A percentile compares a stretch with the other conserved stretches of the same genome.
Evolutionary conservation across 2,329 filamentous ascomycete species (phyloP).

Genomic region (Cladobotryum protrusum): DNA sequence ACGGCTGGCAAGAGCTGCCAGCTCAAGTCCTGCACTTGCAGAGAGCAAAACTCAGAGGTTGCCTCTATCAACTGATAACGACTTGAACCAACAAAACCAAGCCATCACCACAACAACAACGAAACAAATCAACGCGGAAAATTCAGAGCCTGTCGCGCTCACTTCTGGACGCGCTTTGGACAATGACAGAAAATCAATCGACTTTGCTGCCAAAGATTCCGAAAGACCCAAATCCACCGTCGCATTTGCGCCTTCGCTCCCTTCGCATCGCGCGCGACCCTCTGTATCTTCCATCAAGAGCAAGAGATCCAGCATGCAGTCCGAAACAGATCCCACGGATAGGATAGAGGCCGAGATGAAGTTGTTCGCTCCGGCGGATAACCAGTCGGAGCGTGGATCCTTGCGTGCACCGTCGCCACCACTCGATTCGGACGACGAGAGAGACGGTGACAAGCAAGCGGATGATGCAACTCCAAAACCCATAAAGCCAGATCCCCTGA

Average conservation of each 20-base stretch:
- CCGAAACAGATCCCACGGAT: conserved; percentile 49
- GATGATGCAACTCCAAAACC: conserved; percentile 44
- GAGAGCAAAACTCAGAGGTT: conserved; percentile 19
- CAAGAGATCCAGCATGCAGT: conserved; percentile 44
- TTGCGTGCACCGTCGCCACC: conserved; percentile 41
- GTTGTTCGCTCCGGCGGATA: conserved; percentile 49
- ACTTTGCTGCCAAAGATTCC: conserved; percentile 16
- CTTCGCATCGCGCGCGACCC: conserved; percentile 36
- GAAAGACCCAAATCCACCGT: conserved; percentile 34
- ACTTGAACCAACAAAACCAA: not conserved
- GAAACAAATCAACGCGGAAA: conserved; percentile 9
- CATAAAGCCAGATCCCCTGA: conserved; percentile 37
- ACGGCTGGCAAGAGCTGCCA: conserved; percentile 42
- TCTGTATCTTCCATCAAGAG: conserved; percentile 39
- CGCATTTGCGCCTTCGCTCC: conserved; percentile 24
- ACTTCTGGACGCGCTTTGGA: conserved; percentile 16
- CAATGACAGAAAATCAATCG: conserved; percentile 12
- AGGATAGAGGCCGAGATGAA: conserved; percentile 52
- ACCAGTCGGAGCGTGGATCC: conserved; percentile 51
- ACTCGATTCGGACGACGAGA: conserved; percentile 26
- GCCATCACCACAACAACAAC: not conserved
- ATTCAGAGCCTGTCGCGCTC: conserved; percentile 12
- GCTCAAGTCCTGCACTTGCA: conserved; percentile 35
- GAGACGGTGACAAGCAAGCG: conserved; percentile 23
- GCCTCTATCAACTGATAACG: conserved; percentile 9